Evolutionary conservation across 805 yeast genomes (phyloP), one percentile per base, ranked within the genome.

Genomic region (Candida oleophila): DNA sequence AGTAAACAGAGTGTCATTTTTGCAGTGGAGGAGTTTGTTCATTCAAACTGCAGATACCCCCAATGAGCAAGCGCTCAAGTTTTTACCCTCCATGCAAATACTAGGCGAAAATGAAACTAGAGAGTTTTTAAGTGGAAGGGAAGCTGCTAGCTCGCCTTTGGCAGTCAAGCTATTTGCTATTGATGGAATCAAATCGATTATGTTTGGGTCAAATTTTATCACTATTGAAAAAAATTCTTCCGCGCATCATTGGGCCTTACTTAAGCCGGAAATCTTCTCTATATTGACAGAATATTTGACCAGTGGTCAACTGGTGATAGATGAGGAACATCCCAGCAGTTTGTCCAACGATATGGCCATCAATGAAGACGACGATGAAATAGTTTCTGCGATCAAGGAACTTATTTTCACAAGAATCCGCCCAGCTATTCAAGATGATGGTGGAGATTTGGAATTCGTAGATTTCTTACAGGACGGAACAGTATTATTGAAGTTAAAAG

Each of bases 11-110:
- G 5, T 36, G 5, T 19, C 43, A 16, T 30, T 41, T 8, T 14
- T 32, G 14, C 8, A 11, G 15, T 19, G 42, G 16, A 43, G 66
- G 15, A 57, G 47, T 38, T 60, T 85, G 28, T 85, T 83, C 63
- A 89, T 89, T 38, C 95, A 88, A 61, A 89, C 96, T 0, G 83
- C 85, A 30, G 81, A 83, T 25, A 89, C 96, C 0, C 96, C 96
- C 1, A 89, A 89, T 60, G 91, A 83, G 45, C 83, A 87, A 55
- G 96, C 96, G 0, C 66, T 89, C 47, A 89, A 89, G 71, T 89
- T 89, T 56, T 64, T 88, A 28, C 96, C 96, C 0, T 83, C 89
- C 11, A 80, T 77, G 65, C 71, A 73, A 38, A 78, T 89, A n/a
- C 68, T 89, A 15, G 85, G 85, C 2, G 74, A 71, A 18, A 80